phyloP scores from a whole-genome alignment of 805 yeast species.

The Peterozyma xylosa region DNA sequence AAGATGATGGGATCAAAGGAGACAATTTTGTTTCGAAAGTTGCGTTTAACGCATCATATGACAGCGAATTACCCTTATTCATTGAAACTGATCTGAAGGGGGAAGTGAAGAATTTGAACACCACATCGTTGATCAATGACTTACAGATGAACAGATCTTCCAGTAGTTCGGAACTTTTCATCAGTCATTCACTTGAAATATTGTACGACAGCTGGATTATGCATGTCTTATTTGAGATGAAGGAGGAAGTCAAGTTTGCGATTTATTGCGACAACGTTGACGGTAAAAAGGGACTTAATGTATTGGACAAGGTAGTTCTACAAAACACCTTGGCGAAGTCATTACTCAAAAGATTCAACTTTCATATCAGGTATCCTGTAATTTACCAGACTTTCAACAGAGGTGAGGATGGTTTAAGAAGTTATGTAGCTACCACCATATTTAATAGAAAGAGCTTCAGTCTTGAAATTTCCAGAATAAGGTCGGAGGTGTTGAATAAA shows the following conservation, averaged over 20 bases:
- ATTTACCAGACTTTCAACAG: background rate
- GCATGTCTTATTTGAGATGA: slow-evolving; percentile 18
- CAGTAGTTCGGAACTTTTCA: slow-evolving; percentile 24
- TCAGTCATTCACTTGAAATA: slow-evolving; percentile 35
- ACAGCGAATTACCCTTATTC: slow-evolving; percentile 45
- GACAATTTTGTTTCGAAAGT: slow-evolving; percentile 31
- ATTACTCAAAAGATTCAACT: slow-evolving; percentile 2
- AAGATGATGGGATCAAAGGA: slow-evolving; percentile 6
- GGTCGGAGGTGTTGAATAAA: background rate
- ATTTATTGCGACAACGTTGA: background rate
- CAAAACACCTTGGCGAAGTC: background rate
- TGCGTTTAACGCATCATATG: slow-evolving; percentile 41
- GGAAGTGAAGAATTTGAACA: slow-evolving; percentile 22
- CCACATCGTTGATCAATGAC: slow-evolving; percentile 27
- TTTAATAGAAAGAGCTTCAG: background rate
- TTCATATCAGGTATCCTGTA: slow-evolving; percentile 2
- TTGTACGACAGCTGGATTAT: slow-evolving; percentile 45
- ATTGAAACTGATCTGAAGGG: slow-evolving; percentile 40
- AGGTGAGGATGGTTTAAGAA: too few species aligned
- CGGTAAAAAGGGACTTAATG: background rate
- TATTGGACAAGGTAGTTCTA: slow-evolving; percentile 1
- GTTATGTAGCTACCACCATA: background rate
- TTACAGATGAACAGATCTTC: slow-evolving; percentile 24
- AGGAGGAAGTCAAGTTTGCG: background rate
- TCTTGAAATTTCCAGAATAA: too few species aligned